Base-by-base conservation (phyloP, 495 filamentous ascomycete genomes). In the Penicillium steckii region DNA sequence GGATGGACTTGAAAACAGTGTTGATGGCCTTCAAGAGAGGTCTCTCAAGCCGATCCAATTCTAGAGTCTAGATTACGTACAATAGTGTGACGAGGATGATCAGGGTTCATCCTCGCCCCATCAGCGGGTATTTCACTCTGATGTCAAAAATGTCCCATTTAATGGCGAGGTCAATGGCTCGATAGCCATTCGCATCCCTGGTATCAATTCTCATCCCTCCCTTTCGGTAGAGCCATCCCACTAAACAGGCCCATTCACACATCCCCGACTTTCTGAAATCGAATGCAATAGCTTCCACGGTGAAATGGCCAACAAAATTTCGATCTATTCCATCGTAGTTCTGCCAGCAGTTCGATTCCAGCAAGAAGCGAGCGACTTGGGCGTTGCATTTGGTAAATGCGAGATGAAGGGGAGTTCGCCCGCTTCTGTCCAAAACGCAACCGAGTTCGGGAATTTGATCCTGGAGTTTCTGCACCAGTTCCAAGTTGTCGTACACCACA, bases 401-500 rank as follows among this genome's bases (percentile, higher is more conserved):
- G 22, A 45, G 43, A 29, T 45, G 43, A 27, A 45, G 23, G 24
- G 43, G 43, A 6, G 43, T 45, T 18, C 43, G 13, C 15, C n/a
- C 26, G 26, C 26, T 27, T 27, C 10, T 4, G 10, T 27, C 26
- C 10, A 5, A 5, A 27, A 27, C 26, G 10, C 26, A 27, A 27
- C 26, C 26, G 10, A 27, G 26, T 27, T 27, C 26, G 26, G 26
- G 26, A 10, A 27, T 27, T 27, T 27, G 26, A 27, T 27, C 26
- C 26, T 27, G 26, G 26, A 27, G 26, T 27, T 27, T 27, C 26
- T 46, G 25, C 10, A 46, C 44, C 8, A 46, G 13, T 26, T 30
- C 44, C 44, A 46, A 46, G 25, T 29, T 46, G 44, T 30, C 26
- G 26, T 46, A 46, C 21, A 46, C 44, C 12, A 46, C 44, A 27